Base-by-base conservation (phyloP, 2,329 filamentous ascomycete genomes). In the Capronia epimyces region DNA sequence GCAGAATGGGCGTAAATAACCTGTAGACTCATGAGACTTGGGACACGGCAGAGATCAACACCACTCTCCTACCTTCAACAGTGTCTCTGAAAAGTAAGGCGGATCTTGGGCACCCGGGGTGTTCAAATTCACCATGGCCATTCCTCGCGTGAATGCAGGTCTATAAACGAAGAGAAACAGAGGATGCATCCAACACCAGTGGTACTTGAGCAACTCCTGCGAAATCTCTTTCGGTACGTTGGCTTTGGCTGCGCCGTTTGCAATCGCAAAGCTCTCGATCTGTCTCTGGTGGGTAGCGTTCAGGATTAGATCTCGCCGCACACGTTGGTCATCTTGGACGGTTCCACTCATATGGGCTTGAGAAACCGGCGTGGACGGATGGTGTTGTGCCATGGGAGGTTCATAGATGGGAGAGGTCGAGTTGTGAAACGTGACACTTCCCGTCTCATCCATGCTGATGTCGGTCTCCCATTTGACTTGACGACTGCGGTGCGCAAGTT, bases 101-200 rank as follows among this genome's bases (percentile, higher is more conserved):
- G 59, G 56, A 50, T 61, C 56, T 43, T 50, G 50, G 9, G 49
- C 53, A 9, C 44, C 53, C 21, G 51, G 52, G 41, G 47, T 46
- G 32, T 47, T 59, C 22, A 54, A 15, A 40, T 58, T 49, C 18
- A 58, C 49, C 48, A 57, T 51, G 32, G 54, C 53, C 53, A 59
- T 60, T 21, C 60, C 57, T 34, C 60, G 45, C 16, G 57, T 62
- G 46, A 65, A 65, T 2, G 63, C 62, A 5, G 63, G 62, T 16
- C 63, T 53, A 41, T 65, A 64, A 8, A 64, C 61, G 45, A 64
- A 62, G 20, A 62, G 46, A 45, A 65, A 65, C 7, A 61, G 53
- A 4, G 63, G 62, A 43, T 63, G 62, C 29, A 62, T 47, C 63
- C 63, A 65, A 40, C 60, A 61, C 61, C 62, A 65, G 40, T 65